Evolutionary conservation across 2,329 filamentous ascomycete genomes (phyloP), one percentile per base, ranked within the genome.

Genomic region (Tolypocladium ovalisporum): DNA sequence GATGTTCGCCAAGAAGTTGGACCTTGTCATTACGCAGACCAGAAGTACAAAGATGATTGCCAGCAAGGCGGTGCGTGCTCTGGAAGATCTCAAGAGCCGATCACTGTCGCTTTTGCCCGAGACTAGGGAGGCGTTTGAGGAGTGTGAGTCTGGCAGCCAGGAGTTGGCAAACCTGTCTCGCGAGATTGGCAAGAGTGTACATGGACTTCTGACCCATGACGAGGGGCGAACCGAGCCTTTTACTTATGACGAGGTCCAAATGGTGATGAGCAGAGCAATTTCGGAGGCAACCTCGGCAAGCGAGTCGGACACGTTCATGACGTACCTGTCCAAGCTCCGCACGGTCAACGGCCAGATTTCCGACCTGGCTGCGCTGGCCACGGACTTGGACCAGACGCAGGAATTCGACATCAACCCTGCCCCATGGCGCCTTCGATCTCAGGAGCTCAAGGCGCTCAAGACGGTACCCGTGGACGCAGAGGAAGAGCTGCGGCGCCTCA

Each of bases 11-110:
- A 85, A 84, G 65, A 89, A 87, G 68, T 77, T 87, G 1, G 90
- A 96, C 59, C 71, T 79, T 19, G 82, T 91, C 56, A 81, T 91
- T 59, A 84, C 83, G 17, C 86, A 91, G 66, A 89, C 88, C 9
- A 83, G 92, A 59, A 91, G 88, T 67, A 82, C 87, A 57, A 96
- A 96, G 77, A 89, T 96, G 37, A 80, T 93, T 54, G 84, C 88
- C 53, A 83, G 86, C 57, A 96, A 96, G 75, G 83, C 89, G 7
- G 81, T 89, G 47, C 84, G 88, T 55, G 84, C 88, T 22, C 75
- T 96, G 15, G 84, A 90, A 59, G 91, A 96, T 57, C 80, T 96
- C 56, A 86, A 86, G 69, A 79, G 83, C 3, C 79, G 91, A 54
- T 92, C 87, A 8, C 76, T 96, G 55, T 88, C 88, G 22, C 77